Evolutionary conservation across 768 basidiomycete genomes (phyloP), one percentile per base, ranked within the genome.

Genomic region (Tulasnella sp.): DNA sequence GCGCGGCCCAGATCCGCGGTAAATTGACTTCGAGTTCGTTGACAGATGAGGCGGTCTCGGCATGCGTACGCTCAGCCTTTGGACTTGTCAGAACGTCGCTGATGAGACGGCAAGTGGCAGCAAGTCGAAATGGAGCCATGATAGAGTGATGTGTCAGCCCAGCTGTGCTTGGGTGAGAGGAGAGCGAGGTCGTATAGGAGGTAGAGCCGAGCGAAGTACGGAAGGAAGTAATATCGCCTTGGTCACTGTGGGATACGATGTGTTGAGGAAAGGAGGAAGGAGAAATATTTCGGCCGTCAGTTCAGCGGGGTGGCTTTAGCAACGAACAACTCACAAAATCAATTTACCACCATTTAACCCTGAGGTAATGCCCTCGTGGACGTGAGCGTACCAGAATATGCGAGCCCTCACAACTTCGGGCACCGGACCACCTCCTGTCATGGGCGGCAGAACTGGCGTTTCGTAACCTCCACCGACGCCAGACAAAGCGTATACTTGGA

Each of bases 311-410:
- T n/a, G 6, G 15, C 12, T 8, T 29, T 39, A 49, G 40, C 23
- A 55, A 39, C 8, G 6, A 17, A 25, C 43, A 6, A 60, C 86
- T 64, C 71, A 89, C 88, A 93, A 69, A 42, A 83, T 72, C 42
- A 94, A 74, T 32, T 88, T 82, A 2, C 88, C 84, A n/a, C 92
- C 92, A 46, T 82, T 77, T 59, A 93, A 74, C 21, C 84, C 91
- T 6, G 80, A 84, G 1, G 81, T 79, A 23, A 92, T 76, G 27
- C 88, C 86, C 69, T 94, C 92, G 58, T 87, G 82, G 29, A 84
- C 78, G 61, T 89, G 79, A 4, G 85, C 81, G 64, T 91, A 93
- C 86, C 89, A 93, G 67, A 88, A 92, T 31, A 93, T 74, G 31
- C 91, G 76, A 2, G 86, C 82, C 31, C 87, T 79, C 34, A 84